Evolutionary conservation across 176 grass and related monocot species (phyloP).

Genomic region (Eragrostis curvula): DNA sequence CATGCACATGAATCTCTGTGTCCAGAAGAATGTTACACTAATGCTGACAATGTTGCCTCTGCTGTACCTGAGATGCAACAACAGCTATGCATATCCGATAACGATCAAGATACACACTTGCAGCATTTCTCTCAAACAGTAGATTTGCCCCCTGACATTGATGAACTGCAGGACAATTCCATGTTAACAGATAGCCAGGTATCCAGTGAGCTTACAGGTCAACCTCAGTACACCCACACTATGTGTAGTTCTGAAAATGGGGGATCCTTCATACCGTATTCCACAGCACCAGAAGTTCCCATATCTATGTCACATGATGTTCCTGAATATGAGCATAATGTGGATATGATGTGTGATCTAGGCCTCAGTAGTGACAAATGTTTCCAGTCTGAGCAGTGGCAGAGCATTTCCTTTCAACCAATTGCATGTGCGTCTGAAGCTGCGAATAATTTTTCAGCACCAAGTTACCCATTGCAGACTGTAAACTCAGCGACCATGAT

Average conservation of each 20-base stretch:
- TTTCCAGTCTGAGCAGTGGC: slow-evolving; percentile 36
- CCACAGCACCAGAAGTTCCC: slow-evolving; percentile 24
- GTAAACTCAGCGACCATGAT: slow-evolving; percentile 38
- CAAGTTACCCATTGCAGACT: slow-evolving; percentile 37
- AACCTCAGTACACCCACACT: slow-evolving; percentile 33
- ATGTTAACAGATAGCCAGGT: slow-evolving; percentile 20
- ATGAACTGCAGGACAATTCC: slow-evolving; percentile 41
- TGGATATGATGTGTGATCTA: slow-evolving; percentile 7
- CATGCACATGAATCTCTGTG: slow-evolving; percentile 34
- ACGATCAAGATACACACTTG: slow-evolving; percentile 33
- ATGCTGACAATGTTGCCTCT: slow-evolving; percentile 24
- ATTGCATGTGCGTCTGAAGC: slow-evolving; percentile 40
- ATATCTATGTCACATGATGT: slow-evolving; percentile 31
- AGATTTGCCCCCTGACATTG: slow-evolving; percentile 20
- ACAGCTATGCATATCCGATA: slow-evolving; percentile 22
- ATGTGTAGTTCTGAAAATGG: slow-evolving; percentile 25
- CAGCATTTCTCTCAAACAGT: slow-evolving; percentile 34
- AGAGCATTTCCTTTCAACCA: slow-evolving; percentile 42
- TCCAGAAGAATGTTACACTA: slow-evolving; percentile 41
- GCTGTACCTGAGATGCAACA: slow-evolving; percentile 37
- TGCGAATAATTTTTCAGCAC: slow-evolving; percentile 34
- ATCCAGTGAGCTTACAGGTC: slow-evolving; percentile 30
- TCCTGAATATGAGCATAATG: slow-evolving; percentile 31
- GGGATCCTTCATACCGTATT: slow-evolving; percentile 15
- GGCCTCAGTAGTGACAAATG: neutral